Conservation (phyloP, 2,329 filamentous ascomycete genomes). For the Cytospora leucostoma region DNA sequence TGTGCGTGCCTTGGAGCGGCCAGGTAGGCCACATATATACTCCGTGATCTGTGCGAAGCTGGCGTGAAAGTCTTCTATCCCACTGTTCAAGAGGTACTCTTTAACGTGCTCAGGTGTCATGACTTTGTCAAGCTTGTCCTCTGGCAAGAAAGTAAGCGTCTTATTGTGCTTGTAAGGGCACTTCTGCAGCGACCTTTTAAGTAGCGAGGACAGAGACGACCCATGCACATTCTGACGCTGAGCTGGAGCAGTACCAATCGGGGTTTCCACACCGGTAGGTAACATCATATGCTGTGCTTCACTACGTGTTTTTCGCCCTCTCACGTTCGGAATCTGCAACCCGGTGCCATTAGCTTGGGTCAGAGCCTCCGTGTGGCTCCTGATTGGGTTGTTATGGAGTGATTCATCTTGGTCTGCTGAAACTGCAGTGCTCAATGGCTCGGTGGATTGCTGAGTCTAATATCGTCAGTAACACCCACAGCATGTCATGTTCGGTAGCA, state of each 20-base stretch:
- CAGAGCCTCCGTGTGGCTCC: too few species aligned
- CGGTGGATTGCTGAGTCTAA: neutral
- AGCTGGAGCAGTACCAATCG: too few species aligned
- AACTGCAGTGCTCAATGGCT: too few species aligned
- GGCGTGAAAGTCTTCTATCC: neutral
- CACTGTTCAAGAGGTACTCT: neutral
- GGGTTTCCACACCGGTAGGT: too few species aligned
- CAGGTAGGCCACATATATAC: neutral
- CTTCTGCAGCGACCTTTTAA: neutral
- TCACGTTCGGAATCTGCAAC: too few species aligned
- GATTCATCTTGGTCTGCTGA: too few species aligned
- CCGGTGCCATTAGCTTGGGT: too few species aligned
- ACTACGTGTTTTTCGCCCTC: too few species aligned
- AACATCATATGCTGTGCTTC: too few species aligned
- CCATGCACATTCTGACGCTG: neutral
- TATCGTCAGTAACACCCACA: neutral
- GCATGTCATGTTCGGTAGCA: neutral
- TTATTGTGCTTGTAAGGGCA: neutral
- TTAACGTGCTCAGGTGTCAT: neutral
- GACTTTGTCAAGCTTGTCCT: neutral
- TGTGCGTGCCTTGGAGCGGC: neutral
- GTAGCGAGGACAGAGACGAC: neutral
- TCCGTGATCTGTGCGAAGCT: neutral
- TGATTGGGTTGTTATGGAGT: too few species aligned
- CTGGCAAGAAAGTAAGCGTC: neutral